phyloP scores from a whole-genome alignment of 352 stramenopile species.

The Aphanomyces astaci region DNA sequence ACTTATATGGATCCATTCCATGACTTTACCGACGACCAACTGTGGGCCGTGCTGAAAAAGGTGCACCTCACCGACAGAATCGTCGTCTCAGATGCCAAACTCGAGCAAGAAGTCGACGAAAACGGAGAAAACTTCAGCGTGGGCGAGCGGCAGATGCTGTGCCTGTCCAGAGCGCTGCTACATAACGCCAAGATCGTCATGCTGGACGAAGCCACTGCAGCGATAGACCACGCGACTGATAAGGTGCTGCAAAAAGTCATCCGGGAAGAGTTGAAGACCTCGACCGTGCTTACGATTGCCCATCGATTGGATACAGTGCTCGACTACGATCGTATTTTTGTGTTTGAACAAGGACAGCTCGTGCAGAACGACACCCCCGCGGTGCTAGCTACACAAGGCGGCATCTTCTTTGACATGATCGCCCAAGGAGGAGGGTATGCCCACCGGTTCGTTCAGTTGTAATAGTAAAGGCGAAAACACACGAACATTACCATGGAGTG shows the following conservation, averaged over 20 bases:
- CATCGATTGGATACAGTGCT: constrained; percentile 97
- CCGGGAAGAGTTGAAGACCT: constrained; percentile 79
- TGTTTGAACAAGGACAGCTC: constrained; percentile 88
- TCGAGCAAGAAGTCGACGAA: constrained; percentile 75
- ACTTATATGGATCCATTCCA: constrained; percentile 78
- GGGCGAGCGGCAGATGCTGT: constrained; percentile 81
- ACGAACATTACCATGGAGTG: too few species aligned
- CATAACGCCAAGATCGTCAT: constrained; percentile 64
- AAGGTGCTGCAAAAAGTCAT: constrained; percentile 69
- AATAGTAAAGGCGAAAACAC: too few species aligned
- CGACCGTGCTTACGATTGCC: constrained; percentile 95
- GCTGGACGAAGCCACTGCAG: constrained; percentile 75
- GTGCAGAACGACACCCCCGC: too few species aligned
- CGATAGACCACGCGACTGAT: constrained; percentile 75
- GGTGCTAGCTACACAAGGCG: constrained; percentile 39
- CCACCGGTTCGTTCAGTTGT: too few species aligned
- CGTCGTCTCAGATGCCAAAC: constrained; percentile 34
- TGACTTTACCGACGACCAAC: constrained; percentile 49
- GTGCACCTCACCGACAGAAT: constrained; percentile 50
- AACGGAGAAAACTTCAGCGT: too few species aligned
- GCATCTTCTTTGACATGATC: constrained; percentile 36
- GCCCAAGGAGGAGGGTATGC: constrained; percentile 37
- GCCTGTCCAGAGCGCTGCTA: constrained; percentile 70
- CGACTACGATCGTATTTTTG: constrained; percentile 93
- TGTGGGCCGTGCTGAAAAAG: constrained; percentile 49